These are phyloP conservation scores for Blastobotrys apis DNA, from an alignment of 1,139 yeast species.

Conservation along the genomic window DNA sequence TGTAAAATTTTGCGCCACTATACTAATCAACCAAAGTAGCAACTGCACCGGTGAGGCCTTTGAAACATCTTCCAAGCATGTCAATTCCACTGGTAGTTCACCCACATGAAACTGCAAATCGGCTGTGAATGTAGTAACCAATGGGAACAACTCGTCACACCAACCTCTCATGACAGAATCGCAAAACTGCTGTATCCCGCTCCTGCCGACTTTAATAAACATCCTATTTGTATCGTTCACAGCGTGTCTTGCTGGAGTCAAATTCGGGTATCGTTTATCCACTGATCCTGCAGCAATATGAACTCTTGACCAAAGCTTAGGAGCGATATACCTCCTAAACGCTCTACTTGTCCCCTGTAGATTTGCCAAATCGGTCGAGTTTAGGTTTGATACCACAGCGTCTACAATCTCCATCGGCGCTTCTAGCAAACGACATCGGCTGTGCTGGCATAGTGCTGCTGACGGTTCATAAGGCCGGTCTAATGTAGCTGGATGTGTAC, in stretches of 20 bases:
- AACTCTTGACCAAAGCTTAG: constrained; percentile 4
- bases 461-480: not conserved
- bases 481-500: no score
- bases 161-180: not conserved
- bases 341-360: constrained; percentile 7
- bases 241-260: constrained; percentile 1
- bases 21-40: not conserved
- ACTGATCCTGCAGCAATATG: not conserved
- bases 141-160: not conserved
- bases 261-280: not conserved
- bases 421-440: not conserved
- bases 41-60: not conserved
- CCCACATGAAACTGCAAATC: constrained; percentile 3
- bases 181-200: not conserved
- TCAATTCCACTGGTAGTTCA: not conserved
- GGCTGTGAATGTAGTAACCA: not conserved
- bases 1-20: not conserved
- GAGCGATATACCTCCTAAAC: constrained; percentile 5
- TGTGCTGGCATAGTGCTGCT: not conserved
- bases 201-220: not conserved
- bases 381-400: not conserved
- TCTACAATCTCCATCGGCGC: constrained; percentile 5
- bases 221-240: not conserved
- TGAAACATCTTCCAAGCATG: not conserved
- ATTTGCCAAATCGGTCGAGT: not conserved